Evolutionary conservation across 1,284 basidiomycete species (phyloP).

Genomic region (Vanrija pseudolonga): DNA sequence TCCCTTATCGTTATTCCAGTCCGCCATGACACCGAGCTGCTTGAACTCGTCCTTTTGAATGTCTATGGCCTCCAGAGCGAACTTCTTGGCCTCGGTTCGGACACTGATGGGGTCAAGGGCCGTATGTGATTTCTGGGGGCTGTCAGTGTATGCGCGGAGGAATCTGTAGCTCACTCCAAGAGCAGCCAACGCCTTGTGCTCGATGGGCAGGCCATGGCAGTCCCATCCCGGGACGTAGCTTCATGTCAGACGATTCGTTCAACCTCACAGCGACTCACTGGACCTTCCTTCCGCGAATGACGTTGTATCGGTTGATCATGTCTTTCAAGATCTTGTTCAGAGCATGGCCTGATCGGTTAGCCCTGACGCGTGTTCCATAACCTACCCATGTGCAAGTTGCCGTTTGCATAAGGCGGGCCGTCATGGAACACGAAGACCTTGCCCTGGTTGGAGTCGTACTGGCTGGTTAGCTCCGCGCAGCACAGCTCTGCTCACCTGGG

Average conservation of each 20-base stretch:
- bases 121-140: constrained; percentile 42
- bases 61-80: constrained; percentile 71
- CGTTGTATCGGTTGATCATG: constrained; percentile 85
- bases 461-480: constrained; percentile 3
- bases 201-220: constrained; percentile 96
- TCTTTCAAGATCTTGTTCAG: constrained; percentile 97
- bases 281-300: constrained; percentile 72
- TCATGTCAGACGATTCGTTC: not conserved
- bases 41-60: constrained; percentile 77
- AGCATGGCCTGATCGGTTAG: constrained; percentile 70
- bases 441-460: constrained; percentile 60
- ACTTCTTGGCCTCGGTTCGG: constrained; percentile 66
- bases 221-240: constrained; percentile 98
- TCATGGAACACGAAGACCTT: constrained; percentile 81
- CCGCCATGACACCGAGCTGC: constrained; percentile 85
- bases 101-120: constrained; percentile 62
- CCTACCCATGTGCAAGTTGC: constrained; percentile 88
- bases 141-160: not conserved
- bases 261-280: constrained; percentile 60
- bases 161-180: constrained; percentile 58
- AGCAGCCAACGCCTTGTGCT: constrained; percentile 80
- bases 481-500: constrained; percentile 60
- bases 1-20: constrained; percentile 67
- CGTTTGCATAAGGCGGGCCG: constrained; percentile 97
- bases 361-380: not conserved